phyloP scores from a whole-genome alignment of 768 basidiomycete species.

The Panus rudis region DNA sequence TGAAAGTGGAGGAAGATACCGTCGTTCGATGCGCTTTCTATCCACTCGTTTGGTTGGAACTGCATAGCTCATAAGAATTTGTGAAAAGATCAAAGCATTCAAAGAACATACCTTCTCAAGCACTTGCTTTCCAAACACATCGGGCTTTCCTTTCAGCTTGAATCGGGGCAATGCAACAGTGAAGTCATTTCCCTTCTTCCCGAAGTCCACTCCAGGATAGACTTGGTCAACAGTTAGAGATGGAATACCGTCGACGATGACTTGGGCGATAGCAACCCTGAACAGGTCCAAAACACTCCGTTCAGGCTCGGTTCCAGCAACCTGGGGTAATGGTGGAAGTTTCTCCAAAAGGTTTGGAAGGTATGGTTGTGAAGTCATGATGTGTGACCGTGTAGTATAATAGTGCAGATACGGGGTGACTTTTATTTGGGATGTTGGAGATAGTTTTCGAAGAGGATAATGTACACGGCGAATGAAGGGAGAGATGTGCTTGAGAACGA shows the following conservation, averaged over 20 bases:
- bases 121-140: constrained; percentile 69
- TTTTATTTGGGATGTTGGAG: too few species aligned
- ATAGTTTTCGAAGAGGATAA: too few species aligned
- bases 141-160: constrained; percentile 74
- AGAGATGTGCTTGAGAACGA: too few species aligned
- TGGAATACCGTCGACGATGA: constrained; percentile 58
- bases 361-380: neutral
- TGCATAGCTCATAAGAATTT: constrained; percentile 23
- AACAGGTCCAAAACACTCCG: constrained; percentile 69
- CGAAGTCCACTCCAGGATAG: constrained; percentile 80
- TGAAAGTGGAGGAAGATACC: constrained; percentile 83
- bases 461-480: too few species aligned
- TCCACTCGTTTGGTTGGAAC: constrained; percentile 82
- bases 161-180: constrained; percentile 90
- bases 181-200: constrained; percentile 92
- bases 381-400: too few species aligned
- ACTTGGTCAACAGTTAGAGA: constrained; percentile 66
- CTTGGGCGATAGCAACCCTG: constrained; percentile 72
- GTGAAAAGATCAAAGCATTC: neutral
- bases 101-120: constrained; percentile 47
- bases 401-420: too few species aligned
- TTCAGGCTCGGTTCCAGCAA: constrained; percentile 52
- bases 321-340: constrained; percentile 28
- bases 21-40: constrained; percentile 62
- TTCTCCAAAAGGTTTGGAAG: constrained; percentile 5